phyloP scores from a whole-genome alignment of 768 basidiomycete species.

The Podaxis pistillaris region DNA sequence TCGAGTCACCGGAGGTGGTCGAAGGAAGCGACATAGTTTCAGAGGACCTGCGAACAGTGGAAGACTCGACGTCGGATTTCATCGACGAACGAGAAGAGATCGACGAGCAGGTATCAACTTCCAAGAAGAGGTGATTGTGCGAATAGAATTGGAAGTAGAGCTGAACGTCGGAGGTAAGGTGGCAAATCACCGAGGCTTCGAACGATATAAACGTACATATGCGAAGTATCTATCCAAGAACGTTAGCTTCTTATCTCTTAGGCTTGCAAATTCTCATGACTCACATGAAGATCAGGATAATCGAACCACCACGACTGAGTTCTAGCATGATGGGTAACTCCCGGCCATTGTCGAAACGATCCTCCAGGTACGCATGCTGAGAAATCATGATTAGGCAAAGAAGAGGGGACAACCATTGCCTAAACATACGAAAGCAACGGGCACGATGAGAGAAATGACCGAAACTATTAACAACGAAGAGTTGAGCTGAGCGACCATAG shows the following conservation, averaged over 20 bases:
- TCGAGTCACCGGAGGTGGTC: constrained; percentile 11
- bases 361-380: constrained; percentile 36
- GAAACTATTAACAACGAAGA: constrained; percentile 67
- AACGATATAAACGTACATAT: constrained; percentile 19
- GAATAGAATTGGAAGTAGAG: constrained; percentile 56
- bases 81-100: constrained; percentile 16
- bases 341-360: constrained; percentile 29
- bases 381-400: constrained; percentile 10
- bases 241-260: not conserved
- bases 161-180: constrained; percentile 23
- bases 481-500: constrained; percentile 61
- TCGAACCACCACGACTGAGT: constrained; percentile 46
- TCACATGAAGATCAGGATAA: constrained; percentile 46
- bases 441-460: constrained; percentile 67
- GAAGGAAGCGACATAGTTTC: constrained; percentile 20
- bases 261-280: constrained; percentile 4
- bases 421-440: constrained; percentile 52
- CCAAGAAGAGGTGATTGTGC: constrained; percentile 43
- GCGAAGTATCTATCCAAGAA: constrained; percentile 25
- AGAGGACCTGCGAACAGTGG: constrained; percentile 13
- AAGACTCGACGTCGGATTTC: not conserved
- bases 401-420: constrained; percentile 18
- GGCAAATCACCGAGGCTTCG: not conserved
- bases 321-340: constrained; percentile 41
- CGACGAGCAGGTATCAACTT: constrained; percentile 29